phyloP scores from a whole-genome alignment of 1,284 basidiomycete genomes.

The Papiliotrema laurentii region DNA sequence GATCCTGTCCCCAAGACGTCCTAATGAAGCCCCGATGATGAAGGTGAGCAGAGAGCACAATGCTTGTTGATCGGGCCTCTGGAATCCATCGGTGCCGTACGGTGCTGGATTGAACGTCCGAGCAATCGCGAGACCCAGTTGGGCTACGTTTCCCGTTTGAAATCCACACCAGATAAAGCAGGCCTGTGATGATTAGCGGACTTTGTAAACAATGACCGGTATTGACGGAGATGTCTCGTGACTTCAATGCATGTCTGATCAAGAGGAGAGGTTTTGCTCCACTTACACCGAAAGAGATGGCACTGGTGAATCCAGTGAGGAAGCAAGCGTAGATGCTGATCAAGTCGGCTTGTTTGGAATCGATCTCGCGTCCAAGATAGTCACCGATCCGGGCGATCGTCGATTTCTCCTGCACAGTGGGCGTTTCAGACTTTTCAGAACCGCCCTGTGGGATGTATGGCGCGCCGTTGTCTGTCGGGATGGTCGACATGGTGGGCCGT shows the following conservation, averaged over 20 bases:
- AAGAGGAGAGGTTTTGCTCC: background rate
- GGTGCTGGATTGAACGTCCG: slow-evolving; percentile 58
- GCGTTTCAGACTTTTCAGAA: no score
- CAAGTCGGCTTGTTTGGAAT: slow-evolving; percentile 56
- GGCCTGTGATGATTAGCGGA: slow-evolving; percentile 47
- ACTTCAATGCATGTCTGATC: background rate
- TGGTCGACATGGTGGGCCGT: no score
- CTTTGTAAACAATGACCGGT: background rate
- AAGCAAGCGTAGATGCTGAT: slow-evolving; percentile 73
- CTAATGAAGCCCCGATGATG: slow-evolving; percentile 49
- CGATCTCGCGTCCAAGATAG: slow-evolving; percentile 52
- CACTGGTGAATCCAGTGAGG: slow-evolving; percentile 77
- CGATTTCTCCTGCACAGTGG: no score
- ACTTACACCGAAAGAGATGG: slow-evolving; percentile 62
- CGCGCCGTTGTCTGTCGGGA: no score
- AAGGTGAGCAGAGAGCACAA: slow-evolving; percentile 70
- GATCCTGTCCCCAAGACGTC: slow-evolving; percentile 52
- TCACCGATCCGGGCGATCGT: background rate
- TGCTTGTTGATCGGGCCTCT: slow-evolving; percentile 73
- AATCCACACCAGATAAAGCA: slow-evolving; percentile 83
- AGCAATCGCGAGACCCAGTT: slow-evolving; percentile 61
- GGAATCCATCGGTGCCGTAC: slow-evolving; percentile 58
- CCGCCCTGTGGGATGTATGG: no score
- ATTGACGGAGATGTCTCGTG: background rate
- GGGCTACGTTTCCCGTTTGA: slow-evolving; percentile 58